phyloP scores from a whole-genome alignment of 2,329 filamentous ascomycete genomes.

The Biscogniauxia mediterranea region DNA sequence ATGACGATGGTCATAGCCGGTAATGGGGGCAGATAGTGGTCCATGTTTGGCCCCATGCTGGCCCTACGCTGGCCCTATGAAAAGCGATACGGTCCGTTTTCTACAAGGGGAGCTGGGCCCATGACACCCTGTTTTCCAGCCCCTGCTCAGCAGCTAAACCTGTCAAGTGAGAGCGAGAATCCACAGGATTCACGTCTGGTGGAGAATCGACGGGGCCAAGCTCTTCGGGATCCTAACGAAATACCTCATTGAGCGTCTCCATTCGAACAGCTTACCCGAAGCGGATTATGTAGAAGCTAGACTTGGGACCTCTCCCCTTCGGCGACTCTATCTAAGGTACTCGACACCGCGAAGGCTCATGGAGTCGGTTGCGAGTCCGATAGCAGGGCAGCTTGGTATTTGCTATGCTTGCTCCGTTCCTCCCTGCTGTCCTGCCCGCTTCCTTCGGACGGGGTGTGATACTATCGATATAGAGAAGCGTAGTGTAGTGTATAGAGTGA shows the following conservation, averaged over 20 bases:
- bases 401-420: conserved; percentile 14
- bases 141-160: conserved; percentile 20
- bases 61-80: conserved; percentile 31
- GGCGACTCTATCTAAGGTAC: conserved; percentile 1
- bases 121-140: conserved; percentile 27
- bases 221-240: conserved; percentile 22
- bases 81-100: conserved; percentile 29
- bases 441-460: conserved; percentile 15
- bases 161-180: conserved; percentile 23
- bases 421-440: conserved; percentile 7
- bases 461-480: conserved; percentile 13
- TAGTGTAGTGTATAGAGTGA: background rate
- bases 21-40: conserved; percentile 30
- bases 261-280: conserved; percentile 22
- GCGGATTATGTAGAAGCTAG: background rate
- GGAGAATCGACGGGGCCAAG: conserved; percentile 27
- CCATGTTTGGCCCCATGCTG: conserved; percentile 28
- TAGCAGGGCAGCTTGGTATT: conserved; percentile 17
- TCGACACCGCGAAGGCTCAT: conserved; percentile 19
- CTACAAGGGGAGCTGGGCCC: conserved; percentile 28
- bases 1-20: conserved; percentile 27
- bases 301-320: background rate
- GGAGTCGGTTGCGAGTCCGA: conserved; percentile 6
- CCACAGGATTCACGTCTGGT: conserved; percentile 16
- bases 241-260: conserved; percentile 29